Percentiles rank a stretch among this genome's conserved stretches.
These are phyloP conservation scores for Cercospora sojina DNA, from an alignment of 2,329 filamentous ascomycete species.

Conservation along the genomic window DNA sequence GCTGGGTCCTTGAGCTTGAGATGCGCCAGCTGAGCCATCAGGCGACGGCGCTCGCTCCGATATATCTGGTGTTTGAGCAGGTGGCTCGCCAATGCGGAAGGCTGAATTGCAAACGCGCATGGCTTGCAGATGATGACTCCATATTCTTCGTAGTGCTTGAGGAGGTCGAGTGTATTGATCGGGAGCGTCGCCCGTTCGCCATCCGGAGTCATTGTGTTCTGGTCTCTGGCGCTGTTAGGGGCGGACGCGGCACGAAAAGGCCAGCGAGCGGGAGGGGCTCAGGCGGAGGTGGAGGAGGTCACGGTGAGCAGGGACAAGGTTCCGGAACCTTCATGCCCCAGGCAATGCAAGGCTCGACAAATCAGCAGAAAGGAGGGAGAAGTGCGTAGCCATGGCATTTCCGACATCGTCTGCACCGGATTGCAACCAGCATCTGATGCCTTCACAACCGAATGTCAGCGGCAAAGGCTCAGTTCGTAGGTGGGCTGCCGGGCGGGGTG, in stretches of 20 bases:
- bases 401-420: not conserved
- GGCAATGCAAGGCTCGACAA: not conserved
- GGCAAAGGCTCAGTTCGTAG: not conserved
- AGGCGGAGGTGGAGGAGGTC: not conserved
- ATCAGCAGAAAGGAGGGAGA: not conserved
- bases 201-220: not conserved
- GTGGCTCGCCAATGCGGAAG: slow-evolving; percentile 20
- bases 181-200: not conserved
- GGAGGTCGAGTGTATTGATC: slow-evolving; percentile 3
- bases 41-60: slow-evolving; percentile 19
- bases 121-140: slow-evolving; percentile 23
- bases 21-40: slow-evolving; percentile 17
- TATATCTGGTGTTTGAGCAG: slow-evolving; percentile 24
- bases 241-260: not conserved
- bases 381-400: not conserved
- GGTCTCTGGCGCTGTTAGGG: not conserved
- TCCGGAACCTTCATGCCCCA: not conserved
- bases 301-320: not conserved
- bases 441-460: not conserved
- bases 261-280: not conserved
- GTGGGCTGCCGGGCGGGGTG: not conserved
- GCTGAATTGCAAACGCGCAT: slow-evolving; percentile 24
- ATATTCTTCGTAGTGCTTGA: slow-evolving; percentile 22
- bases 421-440: not conserved
- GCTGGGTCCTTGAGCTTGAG: slow-evolving; percentile 19